These are phyloP conservation scores for Globisporangium rhizosaccharum DNA, from an alignment of 352 stramenopile species.

Conservation along the genomic window DNA sequence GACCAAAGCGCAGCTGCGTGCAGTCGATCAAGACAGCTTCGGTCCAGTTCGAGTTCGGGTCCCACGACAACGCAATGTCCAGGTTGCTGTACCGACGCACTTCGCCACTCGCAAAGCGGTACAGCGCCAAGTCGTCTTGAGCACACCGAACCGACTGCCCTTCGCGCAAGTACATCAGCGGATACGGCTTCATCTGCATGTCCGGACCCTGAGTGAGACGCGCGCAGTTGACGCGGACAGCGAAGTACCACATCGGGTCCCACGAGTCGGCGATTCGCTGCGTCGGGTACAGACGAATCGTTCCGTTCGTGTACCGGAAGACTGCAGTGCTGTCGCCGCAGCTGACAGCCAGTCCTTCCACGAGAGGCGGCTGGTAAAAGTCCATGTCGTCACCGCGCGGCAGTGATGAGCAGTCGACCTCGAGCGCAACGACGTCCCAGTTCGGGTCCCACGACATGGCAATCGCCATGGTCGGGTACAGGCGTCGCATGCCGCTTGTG, in stretches of 20 bases:
- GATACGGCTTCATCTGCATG: constrained; percentile 6
- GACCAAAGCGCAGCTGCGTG: not conserved
- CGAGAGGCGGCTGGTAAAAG: constrained; percentile 8
- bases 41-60: constrained; percentile 7
- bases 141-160: constrained; percentile 17
- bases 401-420: constrained; percentile 21
- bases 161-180: not conserved
- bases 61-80: constrained; percentile 19
- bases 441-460: constrained; percentile 23
- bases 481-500: constrained; percentile 13
- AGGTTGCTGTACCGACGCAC: constrained; percentile 8
- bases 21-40: constrained; percentile 5
- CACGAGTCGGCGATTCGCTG: constrained; percentile 17
- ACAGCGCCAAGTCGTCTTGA: constrained; percentile 1
- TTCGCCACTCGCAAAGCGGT: constrained; percentile 14
- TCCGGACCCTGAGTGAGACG: constrained; percentile 7
- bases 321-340: not conserved
- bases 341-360: constrained; percentile 7
- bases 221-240: constrained; percentile 14
- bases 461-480: constrained; percentile 20
- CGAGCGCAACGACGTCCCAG: constrained; percentile 4
- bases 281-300: constrained; percentile 16
- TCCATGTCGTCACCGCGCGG: constrained; percentile 18
- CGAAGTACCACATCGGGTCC: constrained; percentile 15
- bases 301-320: constrained; percentile 11